Evolutionary conservation across 169 alveolate genomes (phyloP), one percentile per base, ranked within the genome.

Genomic region (Eimeria brunetti): DNA sequence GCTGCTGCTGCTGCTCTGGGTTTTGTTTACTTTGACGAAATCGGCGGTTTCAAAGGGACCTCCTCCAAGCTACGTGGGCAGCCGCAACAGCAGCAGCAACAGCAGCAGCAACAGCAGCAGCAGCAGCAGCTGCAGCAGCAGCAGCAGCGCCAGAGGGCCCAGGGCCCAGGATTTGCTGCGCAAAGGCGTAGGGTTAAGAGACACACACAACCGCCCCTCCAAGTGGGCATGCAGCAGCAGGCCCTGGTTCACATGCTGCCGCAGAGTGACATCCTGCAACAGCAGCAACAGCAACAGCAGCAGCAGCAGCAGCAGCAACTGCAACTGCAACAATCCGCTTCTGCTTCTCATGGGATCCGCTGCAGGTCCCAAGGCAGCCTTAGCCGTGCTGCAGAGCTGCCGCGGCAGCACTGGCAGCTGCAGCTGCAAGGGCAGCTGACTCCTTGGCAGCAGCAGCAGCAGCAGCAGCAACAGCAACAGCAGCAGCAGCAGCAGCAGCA

Each of bases 391-490:
- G 44, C 88, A 18, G 88, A 78, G 88, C 88, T 78, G 67, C 20
- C 88, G 44, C 60, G 88, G 88, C 88, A 78, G 88, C 88, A 78
- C 4, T 46, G 62, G 88, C 88, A 78, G 88, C 88, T 41, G 88
- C 88, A 78, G 88, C 56, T 75, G 58, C 85, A 75, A 56, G 85
- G 85, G 56, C 85, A 75, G 85, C 85, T 75, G 56, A 24, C 85
- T 41, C 51, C 51, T 44, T 44, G 60, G 51, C 56, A 44, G 60
- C 85, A 69, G 11, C 81, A 69, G 46, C 81, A 69, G 81, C 81
- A 36, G 81, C 81, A 69, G 44, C 81, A 18, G 75, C 75, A 64
- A 41, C 75, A 64, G n/a, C 41, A n/a, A n/a, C 30, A 60, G n/a
- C 69, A 60, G 69, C 69, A 60, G 30, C 69, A 60, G 69, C 69